Percentiles rank a stretch among this genome's conserved stretches.
phyloP scores from a whole-genome alignment of 306 rosid species.

The Castanopsis chinensis region DNA sequence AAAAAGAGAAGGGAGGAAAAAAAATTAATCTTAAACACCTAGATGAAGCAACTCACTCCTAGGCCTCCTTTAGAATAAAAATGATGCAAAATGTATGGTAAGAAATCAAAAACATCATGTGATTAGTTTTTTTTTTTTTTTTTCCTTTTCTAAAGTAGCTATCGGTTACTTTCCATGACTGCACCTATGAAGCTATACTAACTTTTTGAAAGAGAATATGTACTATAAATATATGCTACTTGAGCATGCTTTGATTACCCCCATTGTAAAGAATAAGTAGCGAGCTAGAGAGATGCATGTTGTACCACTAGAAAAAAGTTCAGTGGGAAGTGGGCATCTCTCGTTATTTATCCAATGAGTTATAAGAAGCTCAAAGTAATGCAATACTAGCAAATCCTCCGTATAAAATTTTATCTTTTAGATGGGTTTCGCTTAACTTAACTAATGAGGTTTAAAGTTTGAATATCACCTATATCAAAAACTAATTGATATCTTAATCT shows the following conservation, averaged over 20 bases:
- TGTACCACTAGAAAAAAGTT: conserved; percentile 28
- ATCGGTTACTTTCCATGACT: background rate
- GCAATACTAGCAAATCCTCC: conserved; percentile 16
- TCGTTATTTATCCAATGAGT: conserved; percentile 48
- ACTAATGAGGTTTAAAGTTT: too few relatives aligned
- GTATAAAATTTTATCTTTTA: conserved; percentile 9
- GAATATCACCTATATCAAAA: too few relatives aligned
- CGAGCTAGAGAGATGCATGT: background rate
- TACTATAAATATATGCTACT: conserved; percentile 15
- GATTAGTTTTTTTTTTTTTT: background rate
- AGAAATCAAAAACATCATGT: too few relatives aligned
- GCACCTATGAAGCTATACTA: background rate
- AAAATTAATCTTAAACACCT: background rate
- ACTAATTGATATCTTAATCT: rapidly evolving
- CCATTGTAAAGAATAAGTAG: background rate
- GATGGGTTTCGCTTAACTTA: too few relatives aligned
- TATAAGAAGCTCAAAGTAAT: conserved; percentile 28
- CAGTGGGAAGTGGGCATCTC: conserved; percentile 49
- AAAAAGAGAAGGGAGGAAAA: background rate
- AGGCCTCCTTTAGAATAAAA: too few relatives aligned
- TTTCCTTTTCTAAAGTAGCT: background rate
- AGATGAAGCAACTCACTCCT: too few relatives aligned
- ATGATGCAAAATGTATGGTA: too few relatives aligned
- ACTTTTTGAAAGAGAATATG: conserved; percentile 12
- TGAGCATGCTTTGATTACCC: conserved; percentile 17